Evolutionary conservation across 2,329 filamentous ascomycete species (phyloP).

Genomic region (Harringtonia aguacate): DNA sequence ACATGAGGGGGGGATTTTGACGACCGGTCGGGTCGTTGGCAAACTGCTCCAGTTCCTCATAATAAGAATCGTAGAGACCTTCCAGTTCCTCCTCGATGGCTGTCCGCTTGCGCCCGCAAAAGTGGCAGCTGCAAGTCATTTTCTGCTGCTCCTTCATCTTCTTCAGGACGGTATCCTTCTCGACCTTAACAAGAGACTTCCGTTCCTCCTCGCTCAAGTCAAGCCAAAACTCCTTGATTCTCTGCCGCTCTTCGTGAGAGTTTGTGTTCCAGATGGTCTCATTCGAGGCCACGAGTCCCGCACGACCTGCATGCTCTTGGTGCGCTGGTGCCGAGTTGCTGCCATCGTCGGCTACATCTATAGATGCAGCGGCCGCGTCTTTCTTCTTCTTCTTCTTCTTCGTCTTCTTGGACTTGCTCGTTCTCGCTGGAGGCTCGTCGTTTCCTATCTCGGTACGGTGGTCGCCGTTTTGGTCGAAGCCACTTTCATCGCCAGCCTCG

Average conservation of each 20-base stretch:
- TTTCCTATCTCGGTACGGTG: slow-evolving; percentile 20
- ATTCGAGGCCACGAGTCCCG: slow-evolving; percentile 38
- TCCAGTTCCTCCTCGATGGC: slow-evolving; percentile 98
- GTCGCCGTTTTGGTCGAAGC: slow-evolving; percentile 26
- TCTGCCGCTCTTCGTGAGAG: slow-evolving; percentile 85
- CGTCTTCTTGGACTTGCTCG: slow-evolving; percentile 41
- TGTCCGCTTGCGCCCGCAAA: slow-evolving; percentile 90
- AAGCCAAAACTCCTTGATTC: slow-evolving; percentile 98
- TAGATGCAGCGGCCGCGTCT: not conserved
- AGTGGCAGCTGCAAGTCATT: slow-evolving; percentile 95
- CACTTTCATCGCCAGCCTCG: slow-evolving; percentile 45
- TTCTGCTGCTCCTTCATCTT: slow-evolving; percentile 99
- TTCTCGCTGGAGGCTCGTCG: slow-evolving; percentile 15
- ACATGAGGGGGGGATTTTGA: slow-evolving; percentile 61
- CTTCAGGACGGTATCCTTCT: slow-evolving; percentile 93
- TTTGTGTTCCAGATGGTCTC: slow-evolving; percentile 98
- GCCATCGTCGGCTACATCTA: slow-evolving; percentile 15
- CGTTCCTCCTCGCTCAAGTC: slow-evolving; percentile 88
- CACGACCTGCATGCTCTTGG: slow-evolving; percentile 9
- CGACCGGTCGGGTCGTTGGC: slow-evolving; percentile 59
- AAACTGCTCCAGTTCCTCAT: slow-evolving; percentile 95
- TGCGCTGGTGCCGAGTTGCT: slow-evolving; percentile 9
- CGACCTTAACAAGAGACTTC: slow-evolving; percentile 91
- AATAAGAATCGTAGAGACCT: slow-evolving; percentile 96
- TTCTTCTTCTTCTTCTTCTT: slow-evolving; percentile 56